Percentiles rank a stretch among this genome's conserved stretches.
Evolutionary conservation across 1,139 yeast genomes (phyloP).

Genomic region (Hanseniaspora uvarum): DNA sequence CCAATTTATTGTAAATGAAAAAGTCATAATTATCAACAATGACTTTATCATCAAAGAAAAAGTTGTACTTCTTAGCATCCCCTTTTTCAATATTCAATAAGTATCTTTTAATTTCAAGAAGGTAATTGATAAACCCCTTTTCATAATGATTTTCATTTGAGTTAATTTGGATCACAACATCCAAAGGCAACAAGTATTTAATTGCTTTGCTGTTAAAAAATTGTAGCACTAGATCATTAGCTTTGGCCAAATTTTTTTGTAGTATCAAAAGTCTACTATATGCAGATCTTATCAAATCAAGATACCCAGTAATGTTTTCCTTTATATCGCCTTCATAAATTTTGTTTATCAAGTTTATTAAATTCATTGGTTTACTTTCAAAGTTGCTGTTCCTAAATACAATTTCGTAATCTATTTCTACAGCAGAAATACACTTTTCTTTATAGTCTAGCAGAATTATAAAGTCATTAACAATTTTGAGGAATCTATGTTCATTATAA

Average conservation of each 20-base stretch:
- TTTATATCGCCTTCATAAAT: not conserved
- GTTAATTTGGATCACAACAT: constrained; percentile 1
- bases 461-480: constrained; percentile 1
- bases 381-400: not conserved
- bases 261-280: constrained; percentile 8
- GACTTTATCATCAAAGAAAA: constrained; percentile 6
- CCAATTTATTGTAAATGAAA: constrained; percentile 1
- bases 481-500: not conserved
- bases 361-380: constrained; percentile 10
- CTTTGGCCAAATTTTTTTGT: not conserved
- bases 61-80: constrained; percentile 5
- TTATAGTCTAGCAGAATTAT: not conserved
- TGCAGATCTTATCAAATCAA: constrained; percentile 7
- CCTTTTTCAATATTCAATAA: constrained; percentile 1
- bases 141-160: not conserved
- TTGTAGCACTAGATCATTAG: not conserved
- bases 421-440: not conserved
- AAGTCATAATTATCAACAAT: constrained; percentile 5
- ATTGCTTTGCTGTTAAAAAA: constrained; percentile 11
- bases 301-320: not conserved
- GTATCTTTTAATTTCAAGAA: constrained; percentile 14
- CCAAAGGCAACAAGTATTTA: constrained; percentile 10
- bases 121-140: not conserved
- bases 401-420: not conserved
- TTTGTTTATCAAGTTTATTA: constrained; percentile 9